Evolutionary conservation across 2,329 filamentous ascomycete species (phyloP).

Genomic region (Diplodia seriata): DNA sequence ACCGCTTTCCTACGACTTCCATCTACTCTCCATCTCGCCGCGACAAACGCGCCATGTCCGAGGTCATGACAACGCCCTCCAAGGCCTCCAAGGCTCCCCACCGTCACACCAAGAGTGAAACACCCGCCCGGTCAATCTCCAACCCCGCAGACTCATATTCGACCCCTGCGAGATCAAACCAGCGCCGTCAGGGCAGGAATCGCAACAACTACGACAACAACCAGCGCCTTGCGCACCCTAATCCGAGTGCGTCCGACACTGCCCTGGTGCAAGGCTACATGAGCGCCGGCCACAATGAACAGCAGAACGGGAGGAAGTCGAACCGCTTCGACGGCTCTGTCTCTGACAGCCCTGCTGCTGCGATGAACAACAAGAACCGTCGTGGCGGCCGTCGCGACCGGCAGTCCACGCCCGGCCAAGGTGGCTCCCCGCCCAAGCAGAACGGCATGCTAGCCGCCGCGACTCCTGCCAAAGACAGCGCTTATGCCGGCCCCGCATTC

Average conservation of each 20-base stretch:
- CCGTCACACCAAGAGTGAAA: slow-evolving; percentile 41
- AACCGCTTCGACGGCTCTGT: slow-evolving; percentile 52
- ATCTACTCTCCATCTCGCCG: background rate
- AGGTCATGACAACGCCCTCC: slow-evolving; percentile 38
- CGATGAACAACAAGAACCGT: slow-evolving; percentile 19
- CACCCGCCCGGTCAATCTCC: slow-evolving; percentile 37
- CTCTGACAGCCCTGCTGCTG: slow-evolving; percentile 41
- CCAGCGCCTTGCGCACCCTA: slow-evolving; percentile 33
- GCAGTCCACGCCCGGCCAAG: slow-evolving; percentile 12
- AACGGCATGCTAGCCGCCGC: background rate
- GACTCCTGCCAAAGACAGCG: slow-evolving; percentile 56
- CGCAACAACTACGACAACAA: slow-evolving; percentile 42
- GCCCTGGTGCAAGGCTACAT: slow-evolving; percentile 34
- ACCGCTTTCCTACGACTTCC: background rate
- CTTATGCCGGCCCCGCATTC: slow-evolving; percentile 93
- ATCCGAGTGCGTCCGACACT: slow-evolving; percentile 20
- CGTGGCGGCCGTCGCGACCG: slow-evolving; percentile 18
- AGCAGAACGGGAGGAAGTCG: background rate
- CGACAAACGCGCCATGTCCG: slow-evolving; percentile 26
- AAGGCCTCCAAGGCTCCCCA: slow-evolving; percentile 43
- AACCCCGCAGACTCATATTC: slow-evolving; percentile 36
- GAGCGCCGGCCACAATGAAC: slow-evolving; percentile 35
- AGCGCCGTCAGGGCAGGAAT: slow-evolving; percentile 44
- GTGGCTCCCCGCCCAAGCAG: slow-evolving; percentile 25
- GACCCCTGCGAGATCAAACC: slow-evolving; percentile 39